Conservation (phyloP, 805 yeast genomes). For the Metschnikowia bowlesiae region DNA sequence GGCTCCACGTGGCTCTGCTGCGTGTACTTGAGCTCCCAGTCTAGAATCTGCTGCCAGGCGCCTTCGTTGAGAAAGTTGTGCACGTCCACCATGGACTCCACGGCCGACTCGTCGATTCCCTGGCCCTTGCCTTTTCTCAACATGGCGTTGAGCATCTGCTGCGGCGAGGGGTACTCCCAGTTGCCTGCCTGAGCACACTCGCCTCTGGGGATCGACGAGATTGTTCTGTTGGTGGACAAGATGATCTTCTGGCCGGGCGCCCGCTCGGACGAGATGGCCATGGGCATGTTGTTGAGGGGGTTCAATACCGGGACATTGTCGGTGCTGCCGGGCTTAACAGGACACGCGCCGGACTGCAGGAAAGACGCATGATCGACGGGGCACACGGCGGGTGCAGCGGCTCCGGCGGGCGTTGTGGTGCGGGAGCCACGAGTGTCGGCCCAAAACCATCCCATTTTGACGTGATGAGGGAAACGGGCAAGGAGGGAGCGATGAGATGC, state of each 20-base stretch:
- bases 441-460: slow-evolving; percentile 88
- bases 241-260: slow-evolving; percentile 77
- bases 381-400: slow-evolving; percentile 13
- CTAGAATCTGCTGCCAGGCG: slow-evolving; percentile 90
- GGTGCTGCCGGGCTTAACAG: slow-evolving; percentile 4
- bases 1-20: slow-evolving; percentile 55
- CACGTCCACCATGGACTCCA: slow-evolving; percentile 93
- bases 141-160: slow-evolving; percentile 99
- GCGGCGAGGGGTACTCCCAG: slow-evolving; percentile 99
- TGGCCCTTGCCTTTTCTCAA: slow-evolving; percentile 85
- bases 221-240: slow-evolving; percentile 78
- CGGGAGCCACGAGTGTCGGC: slow-evolving; percentile 35
- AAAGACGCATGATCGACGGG: slow-evolving; percentile 13
- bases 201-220: slow-evolving; percentile 87
- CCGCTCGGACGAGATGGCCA: slow-evolving; percentile 54
- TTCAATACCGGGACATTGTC: slow-evolving; percentile 20
- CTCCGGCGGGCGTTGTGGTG: background rate
- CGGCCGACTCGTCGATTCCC: slow-evolving; percentile 91
- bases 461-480: background rate
- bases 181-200: slow-evolving; percentile 57
- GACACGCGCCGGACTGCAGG: slow-evolving; percentile 15
- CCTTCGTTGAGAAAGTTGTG: slow-evolving; percentile 96
- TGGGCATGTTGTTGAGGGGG: slow-evolving; percentile 89
- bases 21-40: slow-evolving; percentile 83
- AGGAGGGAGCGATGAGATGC: background rate